These are phyloP conservation scores for Haplosporangium sp. DNA, from an alignment of 371 early-diverging fungal species.

Conservation along the genomic window DNA sequence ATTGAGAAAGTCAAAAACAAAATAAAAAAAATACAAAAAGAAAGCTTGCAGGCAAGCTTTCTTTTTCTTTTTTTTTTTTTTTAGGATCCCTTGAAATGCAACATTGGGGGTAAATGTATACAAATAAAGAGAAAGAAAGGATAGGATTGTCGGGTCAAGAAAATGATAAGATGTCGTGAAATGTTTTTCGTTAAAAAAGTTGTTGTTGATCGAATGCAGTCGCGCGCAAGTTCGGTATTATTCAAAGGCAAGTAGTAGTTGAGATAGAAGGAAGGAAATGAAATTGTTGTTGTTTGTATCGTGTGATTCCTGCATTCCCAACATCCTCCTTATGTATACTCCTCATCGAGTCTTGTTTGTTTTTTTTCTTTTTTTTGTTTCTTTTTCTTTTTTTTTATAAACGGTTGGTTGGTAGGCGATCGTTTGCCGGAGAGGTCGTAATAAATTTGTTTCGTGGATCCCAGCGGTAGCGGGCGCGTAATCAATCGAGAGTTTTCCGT, in stretches of 20 bases:
- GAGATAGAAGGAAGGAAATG: not conserved
- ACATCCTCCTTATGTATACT: not conserved
- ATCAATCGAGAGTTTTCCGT: conserved; percentile 9
- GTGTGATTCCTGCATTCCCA: not conserved
- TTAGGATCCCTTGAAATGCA: no score
- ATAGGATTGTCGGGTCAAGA: not conserved
- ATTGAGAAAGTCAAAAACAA: not conserved
- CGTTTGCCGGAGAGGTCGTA: conserved; percentile 2
- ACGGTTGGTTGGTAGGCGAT: conserved; percentile 16
- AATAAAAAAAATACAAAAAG: not conserved
- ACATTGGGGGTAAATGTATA: no score
- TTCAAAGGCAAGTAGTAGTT: no score
- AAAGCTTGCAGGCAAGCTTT: no score
- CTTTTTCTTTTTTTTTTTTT: conserved; percentile 5
- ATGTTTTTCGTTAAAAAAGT: not conserved
- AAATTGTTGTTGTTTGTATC: not conserved
- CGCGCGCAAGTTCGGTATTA: no score
- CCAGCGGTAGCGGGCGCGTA: conserved; percentile 15
- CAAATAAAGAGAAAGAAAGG: not conserved
- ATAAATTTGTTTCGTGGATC: not conserved
- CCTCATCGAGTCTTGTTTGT: not conserved
- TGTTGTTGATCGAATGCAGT: not conserved
- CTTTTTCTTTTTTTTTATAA: conserved; percentile 6
- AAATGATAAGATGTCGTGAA: not conserved
- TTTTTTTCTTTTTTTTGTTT: not conserved